A percentile compares a stretch with the other conserved stretches of the same genome.
These are phyloP conservation scores for Alopecurus myosuroides DNA, from an alignment of 176 grass and related monocot species.

Conservation along the genomic window DNA sequence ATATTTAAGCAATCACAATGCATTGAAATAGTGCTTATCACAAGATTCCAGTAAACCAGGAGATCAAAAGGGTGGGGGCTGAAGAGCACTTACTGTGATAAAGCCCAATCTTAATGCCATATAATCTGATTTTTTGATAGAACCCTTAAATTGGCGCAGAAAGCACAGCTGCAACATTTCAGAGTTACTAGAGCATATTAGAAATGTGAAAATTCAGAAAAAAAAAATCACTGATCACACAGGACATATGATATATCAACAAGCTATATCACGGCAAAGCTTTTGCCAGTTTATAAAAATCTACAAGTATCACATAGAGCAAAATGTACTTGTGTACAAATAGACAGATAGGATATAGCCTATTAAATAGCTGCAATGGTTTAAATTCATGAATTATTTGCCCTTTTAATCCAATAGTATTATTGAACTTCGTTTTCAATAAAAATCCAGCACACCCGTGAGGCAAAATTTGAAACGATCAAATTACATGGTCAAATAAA, in stretches of 20 bases:
- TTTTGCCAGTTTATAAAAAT: background rate
- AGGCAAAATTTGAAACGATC: background rate
- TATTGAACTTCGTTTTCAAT: background rate
- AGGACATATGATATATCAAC: background rate
- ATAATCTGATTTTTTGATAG: slow-evolving; percentile 86
- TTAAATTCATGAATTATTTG: background rate
- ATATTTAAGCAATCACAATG: slow-evolving; percentile 25
- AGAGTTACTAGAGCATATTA: slow-evolving; percentile 19
- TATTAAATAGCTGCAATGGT: background rate
- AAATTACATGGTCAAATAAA: background rate
- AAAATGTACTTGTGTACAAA: background rate
- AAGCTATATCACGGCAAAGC: background rate
- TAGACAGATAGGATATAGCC: background rate
- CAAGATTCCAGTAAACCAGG: background rate
- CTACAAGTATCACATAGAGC: background rate
- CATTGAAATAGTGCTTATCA: background rate
- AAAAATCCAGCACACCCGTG: background rate
- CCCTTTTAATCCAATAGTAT: background rate
- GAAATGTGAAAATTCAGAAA: background rate
- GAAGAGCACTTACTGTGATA: slow-evolving; percentile 65
- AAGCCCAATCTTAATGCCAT: slow-evolving; percentile 86
- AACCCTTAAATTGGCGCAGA: slow-evolving; percentile 87
- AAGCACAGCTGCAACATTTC: slow-evolving; percentile 73
- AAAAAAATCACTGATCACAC: background rate
- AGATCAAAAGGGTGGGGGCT: background rate